These are phyloP conservation scores for Stagonosporopsis chrysanthemi DNA, from an alignment of 2,329 filamentous ascomycete species.

Conservation along the genomic window DNA sequence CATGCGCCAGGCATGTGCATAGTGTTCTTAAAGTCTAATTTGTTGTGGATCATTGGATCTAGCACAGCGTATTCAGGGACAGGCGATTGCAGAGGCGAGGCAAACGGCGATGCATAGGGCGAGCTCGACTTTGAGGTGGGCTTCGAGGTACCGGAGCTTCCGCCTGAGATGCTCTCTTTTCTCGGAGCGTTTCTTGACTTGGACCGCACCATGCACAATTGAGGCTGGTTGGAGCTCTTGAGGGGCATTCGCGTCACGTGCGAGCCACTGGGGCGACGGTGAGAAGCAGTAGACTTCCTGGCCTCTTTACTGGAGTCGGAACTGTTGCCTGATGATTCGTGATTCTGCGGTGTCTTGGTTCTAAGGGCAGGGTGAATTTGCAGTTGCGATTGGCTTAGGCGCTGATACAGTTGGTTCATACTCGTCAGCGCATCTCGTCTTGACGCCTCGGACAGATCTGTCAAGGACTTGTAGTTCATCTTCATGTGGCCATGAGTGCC, in stretches of 20 bases:
- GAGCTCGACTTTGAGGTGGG: constrained; percentile 27
- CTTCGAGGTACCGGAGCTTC: constrained; percentile 30
- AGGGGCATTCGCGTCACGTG: constrained; percentile 43
- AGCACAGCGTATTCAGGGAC: constrained; percentile 35
- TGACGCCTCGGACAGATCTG: constrained; percentile 55
- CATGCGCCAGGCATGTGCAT: background rate
- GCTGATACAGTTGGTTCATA: constrained; percentile 51
- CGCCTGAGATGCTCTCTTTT: constrained; percentile 35
- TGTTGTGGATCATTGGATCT: constrained; percentile 27
- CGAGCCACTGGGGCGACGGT: constrained; percentile 33
- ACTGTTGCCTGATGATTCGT: constrained; percentile 16
- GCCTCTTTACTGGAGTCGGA: constrained; percentile 33
- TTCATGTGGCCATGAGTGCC: constrained; percentile 36
- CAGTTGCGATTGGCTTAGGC: constrained; percentile 48
- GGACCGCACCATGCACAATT: constrained; percentile 49
- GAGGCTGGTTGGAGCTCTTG: constrained; percentile 43
- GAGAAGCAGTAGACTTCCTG: constrained; percentile 31
- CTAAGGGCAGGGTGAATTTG: constrained; percentile 33
- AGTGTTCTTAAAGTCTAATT: constrained; percentile 5
- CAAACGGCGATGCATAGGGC: constrained; percentile 32
- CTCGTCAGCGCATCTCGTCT: constrained; percentile 54
- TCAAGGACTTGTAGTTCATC: constrained; percentile 55
- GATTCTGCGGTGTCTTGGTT: constrained; percentile 15
- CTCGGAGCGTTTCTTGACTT: constrained; percentile 25
- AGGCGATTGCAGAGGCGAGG: constrained; percentile 36